Conservation (phyloP, 1,139 yeast genomes). For the Blastobotrys persicus region DNA sequence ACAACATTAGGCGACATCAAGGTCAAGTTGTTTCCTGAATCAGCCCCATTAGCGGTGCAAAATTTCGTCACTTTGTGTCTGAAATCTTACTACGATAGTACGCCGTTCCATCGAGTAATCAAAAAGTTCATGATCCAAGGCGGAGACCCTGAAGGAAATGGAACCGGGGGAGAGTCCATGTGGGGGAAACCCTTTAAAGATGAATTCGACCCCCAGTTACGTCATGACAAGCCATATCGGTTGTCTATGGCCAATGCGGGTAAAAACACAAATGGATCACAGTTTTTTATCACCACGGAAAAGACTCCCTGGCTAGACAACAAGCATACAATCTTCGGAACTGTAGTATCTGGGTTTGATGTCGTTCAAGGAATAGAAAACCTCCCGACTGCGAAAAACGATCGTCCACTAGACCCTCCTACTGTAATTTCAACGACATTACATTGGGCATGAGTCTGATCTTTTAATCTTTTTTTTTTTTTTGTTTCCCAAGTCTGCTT, state of each 20-base stretch:
- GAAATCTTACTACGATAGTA: conserved; percentile 43
- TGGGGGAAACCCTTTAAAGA: conserved; percentile 46
- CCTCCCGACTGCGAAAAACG: conserved; percentile 31
- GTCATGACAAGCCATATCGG: conserved; percentile 45
- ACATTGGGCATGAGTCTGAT: not conserved
- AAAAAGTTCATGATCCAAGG: conserved; percentile 53
- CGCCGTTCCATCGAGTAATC: conserved; percentile 49
- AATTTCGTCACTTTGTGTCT: conserved; percentile 44
- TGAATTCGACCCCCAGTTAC: conserved; percentile 42
- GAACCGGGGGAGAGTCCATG: conserved; percentile 48
- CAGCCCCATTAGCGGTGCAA: conserved; percentile 46
- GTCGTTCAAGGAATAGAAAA: conserved; percentile 38
- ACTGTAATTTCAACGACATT: conserved; percentile 5
- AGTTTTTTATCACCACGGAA: conserved; percentile 63
- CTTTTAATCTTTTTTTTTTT: not conserved
- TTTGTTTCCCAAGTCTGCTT: not conserved
- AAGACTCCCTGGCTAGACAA: conserved; percentile 50
- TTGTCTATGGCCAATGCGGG: conserved; percentile 72
- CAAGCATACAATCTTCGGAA: conserved; percentile 61
- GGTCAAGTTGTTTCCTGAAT: conserved; percentile 39
- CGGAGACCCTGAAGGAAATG: conserved; percentile 52
- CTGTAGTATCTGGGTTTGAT: conserved; percentile 44
- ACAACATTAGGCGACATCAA: conserved; percentile 49
- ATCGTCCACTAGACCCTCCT: conserved; percentile 39
- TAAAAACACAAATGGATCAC: conserved; percentile 62